These are phyloP conservation scores for Candida boidinii DNA, from an alignment of 805 yeast species.

Conservation along the genomic window DNA sequence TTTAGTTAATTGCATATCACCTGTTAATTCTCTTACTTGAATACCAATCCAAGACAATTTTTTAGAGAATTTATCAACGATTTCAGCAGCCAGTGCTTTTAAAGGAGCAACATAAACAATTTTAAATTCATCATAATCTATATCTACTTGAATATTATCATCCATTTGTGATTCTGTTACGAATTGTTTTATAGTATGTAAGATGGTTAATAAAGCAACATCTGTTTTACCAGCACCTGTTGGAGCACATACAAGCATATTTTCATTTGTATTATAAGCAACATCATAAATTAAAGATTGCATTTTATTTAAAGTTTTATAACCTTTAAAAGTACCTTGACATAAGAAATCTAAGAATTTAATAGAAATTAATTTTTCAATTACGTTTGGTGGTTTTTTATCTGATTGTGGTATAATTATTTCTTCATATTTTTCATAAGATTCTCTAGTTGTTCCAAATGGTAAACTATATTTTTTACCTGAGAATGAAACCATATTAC, in stretches of 20 bases:
- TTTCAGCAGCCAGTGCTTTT: slow-evolving; percentile 93
- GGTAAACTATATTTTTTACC: slow-evolving; percentile 82
- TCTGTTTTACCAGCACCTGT: slow-evolving; percentile 98
- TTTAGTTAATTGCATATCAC: slow-evolving; percentile 88
- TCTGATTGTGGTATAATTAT: slow-evolving; percentile 73
- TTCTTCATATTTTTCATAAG: slow-evolving; percentile 57
- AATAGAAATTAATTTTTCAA: slow-evolving; percentile 46
- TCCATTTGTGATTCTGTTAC: slow-evolving; percentile 41
- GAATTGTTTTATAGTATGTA: slow-evolving; percentile 72
- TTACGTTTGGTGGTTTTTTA: slow-evolving; percentile 31
- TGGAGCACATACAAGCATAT: slow-evolving; percentile 94
- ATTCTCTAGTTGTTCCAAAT: slow-evolving; percentile 62
- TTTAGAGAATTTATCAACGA: slow-evolving; percentile 78
- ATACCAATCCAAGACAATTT: slow-evolving; percentile 81
- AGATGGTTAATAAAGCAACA: slow-evolving; percentile 73
- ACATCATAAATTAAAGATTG: slow-evolving; percentile 88
- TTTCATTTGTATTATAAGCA: slow-evolving; percentile 88
- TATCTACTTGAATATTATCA: slow-evolving; percentile 46
- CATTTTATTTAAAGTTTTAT: slow-evolving; percentile 71
- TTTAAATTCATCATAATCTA: slow-evolving; percentile 79
- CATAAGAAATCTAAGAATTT: slow-evolving; percentile 68
- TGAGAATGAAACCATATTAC: slow-evolving; percentile 62
- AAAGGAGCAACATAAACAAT: slow-evolving; percentile 89
- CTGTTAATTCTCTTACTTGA: slow-evolving; percentile 80
- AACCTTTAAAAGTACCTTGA: slow-evolving; percentile 74